Base-by-base conservation (phyloP, 2,329 filamentous ascomycete species). In the Catunica adiposa region DNA sequence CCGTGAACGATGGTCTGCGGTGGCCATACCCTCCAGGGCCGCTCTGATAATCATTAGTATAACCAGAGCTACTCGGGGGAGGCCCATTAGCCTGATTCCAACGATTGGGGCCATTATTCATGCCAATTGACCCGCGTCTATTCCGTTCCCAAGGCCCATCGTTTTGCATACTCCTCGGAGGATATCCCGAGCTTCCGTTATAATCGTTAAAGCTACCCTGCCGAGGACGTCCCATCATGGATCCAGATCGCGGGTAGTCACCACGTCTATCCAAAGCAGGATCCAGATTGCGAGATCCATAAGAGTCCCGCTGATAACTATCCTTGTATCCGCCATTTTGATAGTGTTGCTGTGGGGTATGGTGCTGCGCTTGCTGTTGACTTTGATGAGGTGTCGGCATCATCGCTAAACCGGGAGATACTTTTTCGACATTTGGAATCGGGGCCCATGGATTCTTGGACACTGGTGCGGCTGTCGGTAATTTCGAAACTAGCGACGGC, bases 381-480 rank as follows among this genome's bases (percentile, higher is more conserved):
- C 63, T 62, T 56, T 67, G 65, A 17, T 59, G 61, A 20, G 63
- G 59, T 31, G 59, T 59, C n/a, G 62, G 60, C 17, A 62, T 56
- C 8, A 37, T 37, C 14, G 54, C 17, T 5, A 76, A 68, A 15
- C 82, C 70, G 0, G 86, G 89, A 1, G 88, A 80, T 0, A 84
- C 78, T 65, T 83, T 90, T 9, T 94, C 88, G 5, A 96, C 78
- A 0, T 88, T 87, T 14, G 90, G 90, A 26, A 97, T 70, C 34
- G 83, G 66, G 23, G 90, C 90, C 90, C 90, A 97, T 3, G 90
- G 90, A 3, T 89, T 96, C 65, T 94, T 96, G 25, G 82, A 77
- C 0, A 88, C 84, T 1, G 81, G 75, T 7, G 83, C 78, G 3
- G 78, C 74, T 1, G 75, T 74, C 1, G 82, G 78, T 15, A 83